A percentile compares a stretch with the other conserved stretches of the same genome.
phyloP scores from a whole-genome alignment of 2,329 filamentous ascomycete genomes.

The Celoporthe dispersa region DNA sequence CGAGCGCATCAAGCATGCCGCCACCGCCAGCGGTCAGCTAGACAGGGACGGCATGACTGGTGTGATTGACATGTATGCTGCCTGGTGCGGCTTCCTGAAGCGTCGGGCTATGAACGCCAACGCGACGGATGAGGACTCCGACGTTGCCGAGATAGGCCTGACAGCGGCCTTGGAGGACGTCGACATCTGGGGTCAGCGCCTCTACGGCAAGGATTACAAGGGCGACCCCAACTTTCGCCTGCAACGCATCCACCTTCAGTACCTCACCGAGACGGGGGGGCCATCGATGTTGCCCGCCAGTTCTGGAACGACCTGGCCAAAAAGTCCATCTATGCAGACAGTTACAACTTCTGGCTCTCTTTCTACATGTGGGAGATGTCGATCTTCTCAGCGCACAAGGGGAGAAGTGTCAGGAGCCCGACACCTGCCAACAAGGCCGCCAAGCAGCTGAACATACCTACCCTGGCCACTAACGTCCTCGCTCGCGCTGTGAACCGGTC shows the following conservation, averaged over 20 bases:
- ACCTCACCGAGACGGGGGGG: slow-evolving; percentile 84
- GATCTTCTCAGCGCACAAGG: slow-evolving; percentile 52
- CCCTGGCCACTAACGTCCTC: slow-evolving; percentile 75
- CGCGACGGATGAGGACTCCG: slow-evolving; percentile 79
- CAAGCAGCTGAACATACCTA: slow-evolving; percentile 61
- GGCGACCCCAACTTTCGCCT: slow-evolving; percentile 90
- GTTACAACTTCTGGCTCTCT: slow-evolving; percentile 90
- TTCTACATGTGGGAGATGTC: slow-evolving; percentile 94
- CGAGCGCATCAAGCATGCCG: slow-evolving; percentile 87
- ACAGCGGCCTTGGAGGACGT: slow-evolving; percentile 85
- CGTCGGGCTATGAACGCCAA: slow-evolving; percentile 78
- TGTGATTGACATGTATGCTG: slow-evolving; percentile 86
- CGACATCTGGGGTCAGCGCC: slow-evolving; percentile 73
- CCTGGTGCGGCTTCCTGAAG: slow-evolving; percentile 94
- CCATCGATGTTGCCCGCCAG: slow-evolving; percentile 74
- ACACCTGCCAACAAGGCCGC: slow-evolving; percentile 46
- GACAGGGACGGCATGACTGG: slow-evolving; percentile 86
- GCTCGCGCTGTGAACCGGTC: slow-evolving; percentile 67
- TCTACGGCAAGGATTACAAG: slow-evolving; percentile 75
- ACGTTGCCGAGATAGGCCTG: slow-evolving; percentile 89
- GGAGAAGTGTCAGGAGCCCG: slow-evolving; percentile 54
- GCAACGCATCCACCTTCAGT: slow-evolving; percentile 91
- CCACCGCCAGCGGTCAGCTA: slow-evolving; percentile 82
- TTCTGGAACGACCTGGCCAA: slow-evolving; percentile 75
- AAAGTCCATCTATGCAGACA: slow-evolving; percentile 70